Evolutionary conservation across 805 yeast species (phyloP).

Genomic region (Dipodascopsis tothii): DNA sequence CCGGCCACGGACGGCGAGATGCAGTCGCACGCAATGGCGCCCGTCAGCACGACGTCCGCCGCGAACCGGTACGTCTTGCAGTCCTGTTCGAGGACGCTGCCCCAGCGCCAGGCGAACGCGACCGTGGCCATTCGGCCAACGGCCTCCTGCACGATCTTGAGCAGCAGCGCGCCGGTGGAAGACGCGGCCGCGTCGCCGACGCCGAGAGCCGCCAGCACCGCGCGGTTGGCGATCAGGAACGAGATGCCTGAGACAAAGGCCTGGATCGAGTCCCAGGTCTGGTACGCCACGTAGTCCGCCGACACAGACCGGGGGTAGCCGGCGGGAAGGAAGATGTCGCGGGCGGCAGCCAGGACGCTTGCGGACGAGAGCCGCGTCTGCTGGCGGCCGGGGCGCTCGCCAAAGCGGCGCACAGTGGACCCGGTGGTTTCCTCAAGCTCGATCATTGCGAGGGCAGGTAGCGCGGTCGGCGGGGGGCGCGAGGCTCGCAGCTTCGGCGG

Average conservation of each 20-base stretch:
- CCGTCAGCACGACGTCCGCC: constrained; percentile 33
- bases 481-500: too few relatives aligned
- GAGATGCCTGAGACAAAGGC: constrained; percentile 34
- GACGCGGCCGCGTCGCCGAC: constrained; percentile 34
- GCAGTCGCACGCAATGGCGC: constrained; percentile 32
- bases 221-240: constrained; percentile 31
- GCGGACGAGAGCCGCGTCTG: too few relatives aligned
- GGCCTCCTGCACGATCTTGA: constrained; percentile 33
- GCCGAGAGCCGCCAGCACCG: constrained; percentile 33
- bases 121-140: constrained; percentile 34
- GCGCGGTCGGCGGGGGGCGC: too few relatives aligned
- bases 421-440: too few relatives aligned
- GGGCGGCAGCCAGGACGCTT: too few relatives aligned
- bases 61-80: constrained; percentile 32
- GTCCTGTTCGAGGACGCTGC: constrained; percentile 33
- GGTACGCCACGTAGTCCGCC: constrained; percentile 31
- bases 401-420: too few relatives aligned
- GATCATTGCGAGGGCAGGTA: too few relatives aligned
- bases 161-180: constrained; percentile 33
- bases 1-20: constrained; percentile 30
- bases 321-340: constrained; percentile 33
- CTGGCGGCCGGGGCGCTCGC: too few relatives aligned
- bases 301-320: constrained; percentile 33
- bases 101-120: constrained; percentile 32
- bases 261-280: constrained; percentile 34